Percentiles rank a stretch among this genome's conserved stretches.
These are phyloP conservation scores for Cantharellus cinnabarinus DNA, from an alignment of 768 basidiomycete species.

Conservation along the genomic window DNA sequence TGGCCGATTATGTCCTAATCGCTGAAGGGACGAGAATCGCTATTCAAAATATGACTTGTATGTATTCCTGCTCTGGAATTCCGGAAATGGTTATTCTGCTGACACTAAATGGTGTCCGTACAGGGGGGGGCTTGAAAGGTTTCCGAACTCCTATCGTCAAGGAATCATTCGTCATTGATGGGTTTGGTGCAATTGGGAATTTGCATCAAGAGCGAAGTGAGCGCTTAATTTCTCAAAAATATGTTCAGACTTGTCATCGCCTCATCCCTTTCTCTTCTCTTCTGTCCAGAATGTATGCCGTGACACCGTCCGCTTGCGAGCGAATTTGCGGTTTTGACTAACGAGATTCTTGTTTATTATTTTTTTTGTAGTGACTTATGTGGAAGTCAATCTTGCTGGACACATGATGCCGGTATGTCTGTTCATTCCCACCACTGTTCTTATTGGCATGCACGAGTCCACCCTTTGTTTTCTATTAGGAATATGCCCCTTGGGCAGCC, in stretches of 20 bases:
- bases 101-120: background rate
- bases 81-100: background rate
- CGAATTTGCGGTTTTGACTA: background rate
- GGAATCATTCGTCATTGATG: background rate
- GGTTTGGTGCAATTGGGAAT: background rate
- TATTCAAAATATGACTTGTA: conserved; percentile 21
- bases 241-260: background rate
- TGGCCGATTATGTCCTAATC: conserved; percentile 53
- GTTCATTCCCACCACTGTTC: background rate
- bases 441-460: background rate
- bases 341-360: background rate
- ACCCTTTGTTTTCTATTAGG: background rate
- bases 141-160: background rate
- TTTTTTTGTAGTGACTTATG: background rate
- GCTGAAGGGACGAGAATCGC: conserved; percentile 42
- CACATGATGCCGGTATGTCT: conserved; percentile 1
- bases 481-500: conserved; percentile 4
- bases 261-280: background rate
- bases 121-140: background rate
- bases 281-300: background rate
- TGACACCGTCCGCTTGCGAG: background rate
- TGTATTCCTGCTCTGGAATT: background rate
- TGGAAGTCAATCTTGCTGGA: background rate
- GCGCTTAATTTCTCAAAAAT: background rate
- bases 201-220: conserved; percentile 41